Conservation (phyloP, 352 stramenopile species). For the Aphanomyces invadans region DNA sequence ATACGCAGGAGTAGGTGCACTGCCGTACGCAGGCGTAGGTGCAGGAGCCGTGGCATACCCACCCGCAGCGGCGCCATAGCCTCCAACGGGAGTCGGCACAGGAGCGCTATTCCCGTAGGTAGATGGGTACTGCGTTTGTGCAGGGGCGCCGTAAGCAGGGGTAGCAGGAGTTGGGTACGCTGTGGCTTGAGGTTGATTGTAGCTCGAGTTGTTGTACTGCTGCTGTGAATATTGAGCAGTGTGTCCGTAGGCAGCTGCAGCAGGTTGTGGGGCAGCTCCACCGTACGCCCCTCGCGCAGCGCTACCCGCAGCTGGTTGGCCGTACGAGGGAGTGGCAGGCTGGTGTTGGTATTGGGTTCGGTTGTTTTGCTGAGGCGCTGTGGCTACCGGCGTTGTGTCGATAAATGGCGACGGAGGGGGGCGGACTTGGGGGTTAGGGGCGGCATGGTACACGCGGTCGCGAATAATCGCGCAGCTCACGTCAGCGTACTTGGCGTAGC, state of each 20-base stretch:
- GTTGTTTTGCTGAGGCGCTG: slow-evolving; percentile 26
- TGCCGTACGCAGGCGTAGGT: not conserved
- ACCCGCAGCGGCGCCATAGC: not conserved
- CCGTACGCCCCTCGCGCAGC: not conserved
- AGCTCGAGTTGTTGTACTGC: not conserved
- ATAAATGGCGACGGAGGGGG: slow-evolving; percentile 77
- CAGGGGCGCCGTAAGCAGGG: not conserved
- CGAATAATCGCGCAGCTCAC: slow-evolving; percentile 73
- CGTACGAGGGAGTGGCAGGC: slow-evolving; percentile 22
- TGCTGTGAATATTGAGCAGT: not conserved
- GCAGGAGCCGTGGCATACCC: not conserved
- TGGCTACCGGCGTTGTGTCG: slow-evolving; percentile 29
- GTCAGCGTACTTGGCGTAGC: slow-evolving; percentile 84
- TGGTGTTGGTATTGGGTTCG: slow-evolving; percentile 43
- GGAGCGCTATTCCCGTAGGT: not conserved
- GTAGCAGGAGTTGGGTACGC: slow-evolving; percentile 1
- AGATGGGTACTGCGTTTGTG: not conserved
- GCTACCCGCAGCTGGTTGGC: slow-evolving; percentile 26
- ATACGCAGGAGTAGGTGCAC: slow-evolving; percentile 1
- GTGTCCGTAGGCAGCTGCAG: not conserved
- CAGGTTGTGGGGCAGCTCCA: not conserved
- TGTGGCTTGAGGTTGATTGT: slow-evolving; percentile 1
- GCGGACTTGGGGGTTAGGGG: slow-evolving; percentile 64
- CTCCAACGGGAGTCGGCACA: too few species aligned
- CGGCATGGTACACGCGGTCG: slow-evolving; percentile 82